Base-by-base conservation (phyloP, 768 basidiomycete genomes). In the Epithele typhae region DNA sequence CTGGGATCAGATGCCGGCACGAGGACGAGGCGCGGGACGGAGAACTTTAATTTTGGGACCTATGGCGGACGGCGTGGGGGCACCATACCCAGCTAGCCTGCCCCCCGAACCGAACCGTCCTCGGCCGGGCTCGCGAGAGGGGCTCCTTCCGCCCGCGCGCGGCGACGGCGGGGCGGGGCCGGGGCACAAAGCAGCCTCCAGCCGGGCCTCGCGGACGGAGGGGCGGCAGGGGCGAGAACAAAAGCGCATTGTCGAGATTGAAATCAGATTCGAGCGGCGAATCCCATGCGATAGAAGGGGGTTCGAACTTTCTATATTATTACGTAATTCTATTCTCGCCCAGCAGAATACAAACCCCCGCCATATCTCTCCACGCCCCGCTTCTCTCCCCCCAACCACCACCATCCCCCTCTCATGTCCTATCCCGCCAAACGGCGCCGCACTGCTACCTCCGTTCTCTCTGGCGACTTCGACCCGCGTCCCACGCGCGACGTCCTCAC, bases 401-500 rank as follows among this genome's bases (percentile, higher is more conserved):
- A 36, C 45, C 39, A 32, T 35, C 43, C 50, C 38, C 39, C 24
- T 45, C 48, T 32, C 51, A 58, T 58, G 51, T 47, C 55, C 45
- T 48, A 46, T 46, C 43, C 52, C 40, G 45, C 45, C 40, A 57
- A 57, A 49, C 45, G 56, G 21, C 71, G 75, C 18, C 82, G 88
- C 48, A 82, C 77, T 39, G 88, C 88, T 36, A 91, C 88, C 7
- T 62, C 80, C 8, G 82, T 90, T 34, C 77, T 89, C 66, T 80
- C 86, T 0, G 88, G 88, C 55, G 68, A 73, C 60, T 88, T 87
- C 64, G 88, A 90, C 68, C 62, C 73, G 5, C 74, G 74, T 17
- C 81, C 83, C 0, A 60, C 74, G 30, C 77, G 88, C 61, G 87
- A 90, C 66, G 85, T 84, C 52, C 73, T 91, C 54, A 90, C 88